Conservation (phyloP, 345 rosid genomes). For the Citrus unshiu region DNA sequence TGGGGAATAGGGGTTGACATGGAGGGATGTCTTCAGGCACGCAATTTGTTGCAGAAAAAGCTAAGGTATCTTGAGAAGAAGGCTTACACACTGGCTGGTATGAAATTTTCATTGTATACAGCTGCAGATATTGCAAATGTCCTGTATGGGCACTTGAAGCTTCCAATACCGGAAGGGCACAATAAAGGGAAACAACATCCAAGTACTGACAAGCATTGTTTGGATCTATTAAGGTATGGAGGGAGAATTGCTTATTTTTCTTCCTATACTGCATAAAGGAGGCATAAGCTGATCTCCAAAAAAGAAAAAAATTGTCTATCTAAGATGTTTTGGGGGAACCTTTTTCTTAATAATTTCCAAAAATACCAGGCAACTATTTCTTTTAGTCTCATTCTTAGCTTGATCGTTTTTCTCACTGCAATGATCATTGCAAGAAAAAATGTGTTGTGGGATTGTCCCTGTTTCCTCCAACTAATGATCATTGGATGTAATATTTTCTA, state of each 20-base stretch:
- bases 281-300: neutral
- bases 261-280: neutral
- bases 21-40: constrained; percentile 81
- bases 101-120: constrained; percentile 68
- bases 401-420: neutral
- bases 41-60: constrained; percentile 62
- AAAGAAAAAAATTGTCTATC: neutral
- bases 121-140: constrained; percentile 94
- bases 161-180: constrained; percentile 60
- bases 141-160: constrained; percentile 73
- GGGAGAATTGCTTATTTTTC: neutral
- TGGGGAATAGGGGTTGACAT: constrained; percentile 94
- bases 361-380: neutral
- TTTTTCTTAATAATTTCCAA: constrained; percentile 7
- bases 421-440: neutral
- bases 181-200: constrained; percentile 81
- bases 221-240: constrained; percentile 74
- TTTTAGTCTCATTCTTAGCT: neutral
- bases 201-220: constrained; percentile 86
- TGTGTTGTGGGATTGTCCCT: neutral
- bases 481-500: neutral
- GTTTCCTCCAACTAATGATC: neutral
- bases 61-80: constrained; percentile 74
- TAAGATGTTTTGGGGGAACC: neutral
- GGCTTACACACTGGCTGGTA: constrained; percentile 82